Evolutionary conservation across 768 basidiomycete species (phyloP), one percentile per base, ranked within the genome.

Genomic region (Wakefieldia striispora): DNA sequence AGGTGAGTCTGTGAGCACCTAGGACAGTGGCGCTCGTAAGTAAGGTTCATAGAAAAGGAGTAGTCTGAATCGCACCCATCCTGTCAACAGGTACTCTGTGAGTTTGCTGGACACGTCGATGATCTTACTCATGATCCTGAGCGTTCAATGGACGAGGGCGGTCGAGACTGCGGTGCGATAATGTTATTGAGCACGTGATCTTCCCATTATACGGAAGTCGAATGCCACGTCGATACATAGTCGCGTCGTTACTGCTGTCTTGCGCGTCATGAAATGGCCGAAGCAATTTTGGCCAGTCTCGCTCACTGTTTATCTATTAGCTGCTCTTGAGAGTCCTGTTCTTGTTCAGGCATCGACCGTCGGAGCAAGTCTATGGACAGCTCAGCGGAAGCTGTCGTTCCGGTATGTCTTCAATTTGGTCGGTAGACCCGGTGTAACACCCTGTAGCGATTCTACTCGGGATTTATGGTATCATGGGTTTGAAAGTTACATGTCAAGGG

Each of bases 381-480:
- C 70, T 24, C 73, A 82, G 53, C 72, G 79, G 57, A 86, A 83
- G 64, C 64, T 77, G 40, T 72, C 73, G 14, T 73, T 75, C 57
- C 78, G 84, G 84, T 84, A 60, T 47, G 78, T 63, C 14, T 40
- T 38, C 26, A 20, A 16, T 43, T 24, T 43, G 31, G 17, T 47
- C 19, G 14, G 8, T 31, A 11, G 27, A 39, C 24, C 10, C 24
- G 35, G 14, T 36, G 45, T 51, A 20, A 61, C 37, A 36, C 40
- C 35, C 7, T 49, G 23, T 55, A 92, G 91, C 39, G 79, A 91
- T 57, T 76, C 75, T 60, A 84, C 83, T 9, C 81, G 86, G 38
- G 81, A 86, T 46, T 71, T 95, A 5, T 97, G 91, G 87, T 86
- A 90, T 62, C 93, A 95, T 73, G 94, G 93, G 0, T 97, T 85